Evolutionary conservation across 2,329 filamentous ascomycete genomes (phyloP), one percentile per base, ranked within the genome.

Genomic region (Paraconiothyrium sp.): DNA sequence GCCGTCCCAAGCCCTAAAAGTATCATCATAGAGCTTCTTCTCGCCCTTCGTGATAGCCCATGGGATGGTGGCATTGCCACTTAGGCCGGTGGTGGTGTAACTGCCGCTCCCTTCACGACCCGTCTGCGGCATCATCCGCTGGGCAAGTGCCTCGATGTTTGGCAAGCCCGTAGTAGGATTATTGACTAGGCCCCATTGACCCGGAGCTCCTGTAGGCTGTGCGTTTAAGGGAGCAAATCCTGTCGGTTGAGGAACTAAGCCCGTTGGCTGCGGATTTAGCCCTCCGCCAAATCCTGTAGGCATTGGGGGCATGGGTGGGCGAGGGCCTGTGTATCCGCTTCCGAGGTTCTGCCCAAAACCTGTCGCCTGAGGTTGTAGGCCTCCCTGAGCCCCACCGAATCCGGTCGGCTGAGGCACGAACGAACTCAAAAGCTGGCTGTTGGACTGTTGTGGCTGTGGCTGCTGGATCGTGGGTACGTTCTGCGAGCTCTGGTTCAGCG

Each of bases 21-120:
- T 88, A 62, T 93, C 88, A 79, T 99, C 95, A 70, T 99, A 99
- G 65, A 96, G 91, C 63, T 92, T 94, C 84, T 99, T 99, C 80
- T 99, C 95, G 66, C 97, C 94, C 78, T 99, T 99, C 4, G 95
- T 99, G 62, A 99, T 95, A 16, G 95, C 94, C 95, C 95, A 99
- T 0, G 95, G 95, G 73, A 99, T 94, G 8, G 93, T 94, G 0
- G 95, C 95, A 80, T 97, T 98, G 56, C 95, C 95, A 65, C 93
- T 90, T 10, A 99, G 85, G 5, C 94, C 94, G 61, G 90, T 88
- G 1, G 94, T 94, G 8, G 92, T 97, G 72, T 92, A 98, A 30
- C 91, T 91, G 27, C 43, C 34, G 64, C 89, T 86, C 27, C 65
- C 65, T 79, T 98, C 95, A 39, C 95, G 91, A 48, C 95, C 95